Conservation (phyloP, 2,329 filamentous ascomycete species). For the Penicillium palitans region DNA sequence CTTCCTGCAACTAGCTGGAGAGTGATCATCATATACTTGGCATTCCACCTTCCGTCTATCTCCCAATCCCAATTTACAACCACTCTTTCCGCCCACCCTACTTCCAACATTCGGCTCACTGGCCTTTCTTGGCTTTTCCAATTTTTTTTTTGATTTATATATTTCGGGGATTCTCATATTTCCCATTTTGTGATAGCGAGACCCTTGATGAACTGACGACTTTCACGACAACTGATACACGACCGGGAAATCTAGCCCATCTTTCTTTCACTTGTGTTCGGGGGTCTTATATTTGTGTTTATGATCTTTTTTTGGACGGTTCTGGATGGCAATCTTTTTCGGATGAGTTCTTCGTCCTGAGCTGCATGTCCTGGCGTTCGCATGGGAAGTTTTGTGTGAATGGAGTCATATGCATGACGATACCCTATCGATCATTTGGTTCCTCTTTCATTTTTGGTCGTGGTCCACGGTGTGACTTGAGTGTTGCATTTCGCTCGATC, state of each 20-base stretch:
- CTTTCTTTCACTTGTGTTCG: conserved; percentile 25
- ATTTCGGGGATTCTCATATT: conserved; percentile 17
- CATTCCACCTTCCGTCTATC: neutral
- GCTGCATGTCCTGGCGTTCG: conserved; percentile 35
- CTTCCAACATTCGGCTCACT: neutral
- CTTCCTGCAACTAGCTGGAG: conserved; percentile 10
- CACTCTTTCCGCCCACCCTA: conserved; percentile 3
- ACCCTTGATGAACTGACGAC: conserved; percentile 39
- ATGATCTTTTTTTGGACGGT: conserved; percentile 3
- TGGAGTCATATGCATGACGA: conserved; percentile 37
- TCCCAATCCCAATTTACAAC: neutral
- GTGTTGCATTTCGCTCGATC: conserved; percentile 5
- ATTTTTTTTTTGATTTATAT: conserved; percentile 19
- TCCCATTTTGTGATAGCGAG: conserved; percentile 15
- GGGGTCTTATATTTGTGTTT: conserved; percentile 29
- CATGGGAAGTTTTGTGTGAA: conserved; percentile 27
- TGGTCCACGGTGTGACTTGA: conserved; percentile 23
- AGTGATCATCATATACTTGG: conserved; percentile 5
- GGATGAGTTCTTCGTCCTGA: conserved; percentile 16
- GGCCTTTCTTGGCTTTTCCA: neutral
- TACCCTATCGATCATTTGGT: conserved; percentile 32
- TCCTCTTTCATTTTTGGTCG: conserved; percentile 23
- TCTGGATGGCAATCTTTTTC: conserved; percentile 19
- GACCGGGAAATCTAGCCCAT: conserved; percentile 21
- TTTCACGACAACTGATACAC: conserved; percentile 38